Percentiles rank a stretch among this genome's conserved stretches.
Evolutionary conservation across 176 grass and related monocot species (phyloP).

Genomic region (Carex parvula): DNA sequence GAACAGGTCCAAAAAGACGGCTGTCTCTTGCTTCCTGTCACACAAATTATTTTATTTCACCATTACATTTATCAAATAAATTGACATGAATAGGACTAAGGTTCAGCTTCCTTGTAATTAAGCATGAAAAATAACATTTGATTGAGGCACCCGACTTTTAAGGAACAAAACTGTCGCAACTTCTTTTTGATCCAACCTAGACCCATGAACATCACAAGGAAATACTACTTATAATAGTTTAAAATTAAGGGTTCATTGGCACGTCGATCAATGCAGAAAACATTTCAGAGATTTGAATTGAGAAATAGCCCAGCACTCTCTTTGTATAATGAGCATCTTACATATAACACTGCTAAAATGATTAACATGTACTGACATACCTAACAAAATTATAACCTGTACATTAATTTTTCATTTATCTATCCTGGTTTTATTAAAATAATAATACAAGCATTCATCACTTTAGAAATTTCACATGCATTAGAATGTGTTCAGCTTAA

Average conservation of each 20-base stretch:
- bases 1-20: constrained; percentile 88
- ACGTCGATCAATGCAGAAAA: not conserved
- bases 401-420: not conserved
- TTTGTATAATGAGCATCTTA: not conserved
- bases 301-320: not conserved
- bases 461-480: not conserved
- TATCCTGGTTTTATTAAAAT: not conserved
- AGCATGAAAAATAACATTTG: not conserved
- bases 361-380: not conserved
- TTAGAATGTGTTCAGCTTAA: not conserved
- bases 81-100: not conserved
- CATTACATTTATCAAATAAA: not conserved
- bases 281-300: not conserved
- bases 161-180: not conserved
- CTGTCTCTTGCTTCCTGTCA: constrained; percentile 92
- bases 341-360: not conserved
- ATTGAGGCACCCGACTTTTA: not conserved
- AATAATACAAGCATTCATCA: not conserved
- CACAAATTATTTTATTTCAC: constrained; percentile 4
- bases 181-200: not conserved
- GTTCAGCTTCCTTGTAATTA: not conserved
- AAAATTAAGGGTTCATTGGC: not conserved
- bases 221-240: not conserved
- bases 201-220: not conserved
- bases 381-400: not conserved